These are phyloP conservation scores for Suillus alpinus DNA, from an alignment of 768 basidiomycete genomes.

Conservation along the genomic window DNA sequence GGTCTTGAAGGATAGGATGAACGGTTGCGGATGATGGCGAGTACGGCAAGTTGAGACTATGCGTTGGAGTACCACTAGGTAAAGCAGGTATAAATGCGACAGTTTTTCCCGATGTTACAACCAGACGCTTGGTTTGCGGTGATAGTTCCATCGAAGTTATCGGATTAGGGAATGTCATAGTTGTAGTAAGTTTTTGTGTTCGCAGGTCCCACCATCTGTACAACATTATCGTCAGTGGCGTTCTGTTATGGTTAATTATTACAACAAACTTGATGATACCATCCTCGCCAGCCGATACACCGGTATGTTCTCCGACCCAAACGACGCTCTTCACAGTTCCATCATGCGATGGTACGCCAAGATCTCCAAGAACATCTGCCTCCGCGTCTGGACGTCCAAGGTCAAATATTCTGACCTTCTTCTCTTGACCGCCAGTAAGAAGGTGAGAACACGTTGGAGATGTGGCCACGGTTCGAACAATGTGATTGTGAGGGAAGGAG, in stretches of 20 bases:
- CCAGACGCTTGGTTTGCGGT: conserved; percentile 72
- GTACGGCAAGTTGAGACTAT: conserved; percentile 78
- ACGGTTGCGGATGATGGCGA: conserved; percentile 92
- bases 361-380: conserved; percentile 72
- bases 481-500: conserved; percentile 98
- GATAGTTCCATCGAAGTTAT: conserved; percentile 96
- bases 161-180: conserved; percentile 68
- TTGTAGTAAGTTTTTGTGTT: conserved; percentile 68
- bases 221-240: conserved; percentile 13
- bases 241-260: neutral
- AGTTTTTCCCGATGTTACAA: conserved; percentile 88
- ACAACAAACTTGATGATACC: conserved; percentile 73
- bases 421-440: conserved; percentile 93
- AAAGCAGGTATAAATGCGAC: conserved; percentile 87
- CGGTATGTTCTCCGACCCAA: conserved; percentile 86
- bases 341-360: conserved; percentile 67
- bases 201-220: conserved; percentile 95
- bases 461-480: conserved; percentile 92
- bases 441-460: conserved; percentile 68
- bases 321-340: conserved; percentile 91
- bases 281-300: conserved; percentile 91
- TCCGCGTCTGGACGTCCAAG: conserved; percentile 83
- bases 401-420: conserved; percentile 95
- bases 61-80: conserved; percentile 60
- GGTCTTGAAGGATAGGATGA: conserved; percentile 83